Base-by-base conservation (phyloP, 805 yeast genomes). In the Brettanomyces sp. region DNA sequence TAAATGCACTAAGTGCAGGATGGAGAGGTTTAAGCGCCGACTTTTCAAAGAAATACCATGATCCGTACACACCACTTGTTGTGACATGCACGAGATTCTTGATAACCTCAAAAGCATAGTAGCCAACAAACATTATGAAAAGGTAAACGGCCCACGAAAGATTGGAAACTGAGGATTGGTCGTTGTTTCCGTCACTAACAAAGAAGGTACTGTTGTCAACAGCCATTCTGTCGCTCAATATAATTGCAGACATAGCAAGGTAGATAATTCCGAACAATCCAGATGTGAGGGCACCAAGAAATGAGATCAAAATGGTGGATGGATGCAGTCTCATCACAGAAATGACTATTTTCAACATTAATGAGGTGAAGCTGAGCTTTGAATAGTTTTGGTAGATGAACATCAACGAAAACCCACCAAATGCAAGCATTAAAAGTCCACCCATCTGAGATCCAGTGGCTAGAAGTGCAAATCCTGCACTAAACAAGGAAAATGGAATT, bases 11-110 rank as follows among this genome's bases (percentile, higher is more conserved):
- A 49, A 81, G 67, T 1, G 95, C 93, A 3, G 95, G 91, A 69
- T 76, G 73, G 55, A 60, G 72, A 32, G 96, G 95, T 11, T 88
- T 77, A 46, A 72, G 71, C 18, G 84, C 75, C 9, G 58, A 44
- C 7, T 51, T 46, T 41, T 57, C 57, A 63, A 85, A 74, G 64
- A 87, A 90, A 64, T 86, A 89, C 96, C 97, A 90, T 7, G 91
- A 77, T 8, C 96, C 96, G 60, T 77, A 90, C 18, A 88, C 79
- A 24, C 95, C 95, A 23, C 91, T 74, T 41, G 87, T 80, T 1
- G 89, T 77, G 22, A 83, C 85, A 58, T 90, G 95, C 35, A 88
- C 80, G 13, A 85, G 72, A 56, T 85, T 88, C 64, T 81, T 80
- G 47, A 86, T 69, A 18, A 89, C 93, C 64, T 88, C 96, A 28